Conservation (phyloP, 2,329 filamentous ascomycete genomes). For the Colletotrichum aenigma region DNA sequence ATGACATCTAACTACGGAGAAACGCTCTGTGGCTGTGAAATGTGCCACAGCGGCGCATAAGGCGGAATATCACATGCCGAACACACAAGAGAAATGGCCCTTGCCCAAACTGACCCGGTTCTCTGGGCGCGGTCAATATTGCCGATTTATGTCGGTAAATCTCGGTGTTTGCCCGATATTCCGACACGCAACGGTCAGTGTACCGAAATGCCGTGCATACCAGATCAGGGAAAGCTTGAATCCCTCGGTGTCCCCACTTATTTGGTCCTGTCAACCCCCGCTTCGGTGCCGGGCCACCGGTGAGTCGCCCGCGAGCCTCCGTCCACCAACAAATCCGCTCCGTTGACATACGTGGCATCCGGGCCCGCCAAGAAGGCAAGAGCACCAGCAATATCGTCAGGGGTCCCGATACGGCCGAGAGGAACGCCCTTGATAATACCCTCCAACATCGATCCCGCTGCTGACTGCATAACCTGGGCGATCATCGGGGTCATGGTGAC, state of each 20-base stretch:
- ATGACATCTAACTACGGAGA: background rate
- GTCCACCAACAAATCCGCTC: background rate
- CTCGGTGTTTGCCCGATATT: background rate
- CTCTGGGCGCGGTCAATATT: background rate
- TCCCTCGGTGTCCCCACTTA: rapidly evolving
- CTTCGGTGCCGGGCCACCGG: background rate
- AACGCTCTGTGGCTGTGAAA: background rate
- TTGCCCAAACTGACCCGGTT: background rate
- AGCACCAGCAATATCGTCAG: background rate
- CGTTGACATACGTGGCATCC: background rate
- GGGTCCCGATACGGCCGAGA: background rate
- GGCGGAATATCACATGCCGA: background rate
- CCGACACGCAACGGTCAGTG: background rate
- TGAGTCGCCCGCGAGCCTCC: background rate
- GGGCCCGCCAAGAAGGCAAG: background rate
- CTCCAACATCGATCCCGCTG: background rate
- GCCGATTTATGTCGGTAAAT: background rate
- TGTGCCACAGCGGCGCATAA: background rate
- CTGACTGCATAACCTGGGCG: background rate
- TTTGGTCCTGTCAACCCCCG: too few relatives aligned
- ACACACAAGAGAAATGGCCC: background rate
- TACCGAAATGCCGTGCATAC: background rate
- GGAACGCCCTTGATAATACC: background rate
- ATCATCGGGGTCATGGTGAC: conserved; percentile 1
- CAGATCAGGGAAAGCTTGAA: background rate